Conservation (phyloP, 176 grass and related monocot genomes). For the Bothriochloa decipiens region DNA sequence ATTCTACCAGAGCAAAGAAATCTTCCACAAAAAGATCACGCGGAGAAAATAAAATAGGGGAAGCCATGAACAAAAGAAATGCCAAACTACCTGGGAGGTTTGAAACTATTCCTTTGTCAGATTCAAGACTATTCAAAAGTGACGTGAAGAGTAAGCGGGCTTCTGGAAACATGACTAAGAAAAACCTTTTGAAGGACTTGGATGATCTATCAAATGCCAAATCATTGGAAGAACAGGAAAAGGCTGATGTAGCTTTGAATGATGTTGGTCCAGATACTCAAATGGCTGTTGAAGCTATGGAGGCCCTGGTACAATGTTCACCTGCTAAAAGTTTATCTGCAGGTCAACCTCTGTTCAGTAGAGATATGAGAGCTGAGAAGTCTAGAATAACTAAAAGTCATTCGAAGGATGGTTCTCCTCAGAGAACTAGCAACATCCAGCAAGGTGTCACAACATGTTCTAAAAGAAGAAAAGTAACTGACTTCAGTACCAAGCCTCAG, state of each 20-base stretch:
- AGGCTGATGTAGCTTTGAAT: slow-evolving; percentile 18
- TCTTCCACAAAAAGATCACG: slow-evolving; percentile 13
- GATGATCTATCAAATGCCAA: slow-evolving; percentile 51
- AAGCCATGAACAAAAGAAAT: slow-evolving; percentile 1
- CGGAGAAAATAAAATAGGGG: slow-evolving; percentile 22
- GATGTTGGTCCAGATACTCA: slow-evolving; percentile 84
- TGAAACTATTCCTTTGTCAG: slow-evolving; percentile 47
- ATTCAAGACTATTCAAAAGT: slow-evolving; percentile 54
- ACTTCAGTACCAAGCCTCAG: slow-evolving; percentile 16
- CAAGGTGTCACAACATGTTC: slow-evolving; percentile 44
- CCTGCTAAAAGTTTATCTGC: slow-evolving; percentile 47
- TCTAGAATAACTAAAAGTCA: slow-evolving; percentile 18
- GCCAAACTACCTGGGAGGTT: slow-evolving; percentile 24
- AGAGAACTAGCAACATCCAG: slow-evolving; percentile 35
- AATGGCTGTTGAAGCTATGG: slow-evolving; percentile 84
- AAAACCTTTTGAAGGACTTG: slow-evolving; percentile 68
- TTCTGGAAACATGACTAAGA: slow-evolving; percentile 53
- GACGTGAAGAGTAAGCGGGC: slow-evolving; percentile 44
- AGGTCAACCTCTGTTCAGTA: slow-evolving; percentile 37
- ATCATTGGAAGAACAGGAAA: slow-evolving; percentile 53
- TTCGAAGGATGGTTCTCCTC: slow-evolving; percentile 35
- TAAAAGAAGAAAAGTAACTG: slow-evolving; percentile 50
- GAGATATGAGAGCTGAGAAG: slow-evolving; percentile 25
- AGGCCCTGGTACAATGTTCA: slow-evolving; percentile 59
- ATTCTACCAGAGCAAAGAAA: slow-evolving; percentile 40